A percentile compares a stretch with the other conserved stretches of the same genome.
phyloP scores from a whole-genome alignment of 2,329 filamentous ascomycete genomes.

The Teratosphaeria zuluensis region DNA sequence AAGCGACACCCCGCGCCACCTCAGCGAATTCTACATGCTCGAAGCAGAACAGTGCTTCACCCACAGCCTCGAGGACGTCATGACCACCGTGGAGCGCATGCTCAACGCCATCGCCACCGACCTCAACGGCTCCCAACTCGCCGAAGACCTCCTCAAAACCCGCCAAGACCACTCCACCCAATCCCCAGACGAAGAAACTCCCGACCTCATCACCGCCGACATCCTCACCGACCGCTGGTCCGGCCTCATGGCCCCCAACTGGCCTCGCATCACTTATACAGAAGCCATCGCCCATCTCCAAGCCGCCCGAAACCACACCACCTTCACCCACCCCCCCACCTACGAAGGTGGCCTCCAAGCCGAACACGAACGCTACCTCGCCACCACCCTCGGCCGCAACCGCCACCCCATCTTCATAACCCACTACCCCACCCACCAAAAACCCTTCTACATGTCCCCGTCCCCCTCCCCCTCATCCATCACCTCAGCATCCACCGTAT shows the following conservation, averaged over 20 bases:
- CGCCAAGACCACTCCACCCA: slow-evolving; percentile 1
- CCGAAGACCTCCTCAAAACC: slow-evolving; percentile 42
- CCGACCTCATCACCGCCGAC: slow-evolving; percentile 32
- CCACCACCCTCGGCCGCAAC: slow-evolving; percentile 49
- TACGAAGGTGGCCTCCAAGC: slow-evolving; percentile 73
- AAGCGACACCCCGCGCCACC: slow-evolving; percentile 84
- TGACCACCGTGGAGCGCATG: slow-evolving; percentile 72
- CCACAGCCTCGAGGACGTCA: slow-evolving; percentile 58
- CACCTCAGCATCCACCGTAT: slow-evolving; percentile 48
- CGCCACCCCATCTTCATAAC: slow-evolving; percentile 77
- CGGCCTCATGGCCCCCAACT: slow-evolving; percentile 59
- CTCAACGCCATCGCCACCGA: slow-evolving; percentile 49
- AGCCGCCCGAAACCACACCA: slow-evolving; percentile 29
- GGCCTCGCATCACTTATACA: slow-evolving; percentile 77
- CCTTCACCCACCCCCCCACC: slow-evolving; percentile 58
- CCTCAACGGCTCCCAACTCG: slow-evolving; percentile 41
- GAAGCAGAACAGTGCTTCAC: slow-evolving; percentile 83
- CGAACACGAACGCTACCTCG: slow-evolving; percentile 87
- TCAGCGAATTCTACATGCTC: slow-evolving; percentile 98
- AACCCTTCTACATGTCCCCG: slow-evolving; percentile 83
- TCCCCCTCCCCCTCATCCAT: slow-evolving; percentile 24
- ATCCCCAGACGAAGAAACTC: slow-evolving; percentile 16
- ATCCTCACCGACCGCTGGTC: slow-evolving; percentile 62
- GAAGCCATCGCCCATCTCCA: slow-evolving; percentile 63
- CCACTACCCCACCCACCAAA: slow-evolving; percentile 77